Percentiles rank a stretch among this genome's conserved stretches.
Evolutionary conservation across 2,329 filamentous ascomycete species (phyloP).

Genomic region (Penicillium digitatum): DNA sequence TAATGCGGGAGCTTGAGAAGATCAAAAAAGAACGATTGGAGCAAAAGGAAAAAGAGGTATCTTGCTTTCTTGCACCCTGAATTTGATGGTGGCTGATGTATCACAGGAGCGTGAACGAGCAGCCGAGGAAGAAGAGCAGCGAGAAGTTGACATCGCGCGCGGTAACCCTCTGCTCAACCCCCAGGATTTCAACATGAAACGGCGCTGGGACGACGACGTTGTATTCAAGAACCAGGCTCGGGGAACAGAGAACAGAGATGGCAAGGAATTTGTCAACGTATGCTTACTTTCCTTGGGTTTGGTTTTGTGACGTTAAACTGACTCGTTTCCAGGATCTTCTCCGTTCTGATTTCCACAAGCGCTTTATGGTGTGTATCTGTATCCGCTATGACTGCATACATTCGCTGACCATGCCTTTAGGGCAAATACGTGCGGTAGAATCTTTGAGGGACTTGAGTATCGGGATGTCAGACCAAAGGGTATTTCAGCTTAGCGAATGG

Average conservation of each 20-base stretch:
- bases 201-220: slow-evolving; percentile 93
- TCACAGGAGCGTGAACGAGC: slow-evolving; percentile 69
- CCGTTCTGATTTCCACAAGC: slow-evolving; percentile 93
- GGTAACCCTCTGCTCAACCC: slow-evolving; percentile 88
- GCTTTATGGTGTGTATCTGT: slow-evolving; percentile 69
- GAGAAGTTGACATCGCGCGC: slow-evolving; percentile 81
- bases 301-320: slow-evolving; percentile 14
- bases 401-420: neutral
- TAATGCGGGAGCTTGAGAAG: slow-evolving; percentile 90
- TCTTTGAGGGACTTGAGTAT: neutral
- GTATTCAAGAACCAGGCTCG: slow-evolving; percentile 98
- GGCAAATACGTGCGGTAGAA: slow-evolving; percentile 7
- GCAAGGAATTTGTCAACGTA: slow-evolving; percentile 96
- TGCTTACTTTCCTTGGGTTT: slow-evolving; percentile 31
- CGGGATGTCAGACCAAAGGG: neutral
- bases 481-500: slow-evolving; percentile 3
- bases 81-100: slow-evolving; percentile 6
- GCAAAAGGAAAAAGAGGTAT: slow-evolving; percentile 69
- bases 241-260: slow-evolving; percentile 85
- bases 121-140: slow-evolving; percentile 75
- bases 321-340: slow-evolving; percentile 64
- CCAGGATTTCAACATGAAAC: slow-evolving; percentile 84
- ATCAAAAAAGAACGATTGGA: slow-evolving; percentile 83
- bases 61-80: slow-evolving; percentile 1
- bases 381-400: neutral